Evolutionary conservation across 2,329 filamentous ascomycete genomes (phyloP), one percentile per base, ranked within the genome.

Genomic region (Penicillium sp.): DNA sequence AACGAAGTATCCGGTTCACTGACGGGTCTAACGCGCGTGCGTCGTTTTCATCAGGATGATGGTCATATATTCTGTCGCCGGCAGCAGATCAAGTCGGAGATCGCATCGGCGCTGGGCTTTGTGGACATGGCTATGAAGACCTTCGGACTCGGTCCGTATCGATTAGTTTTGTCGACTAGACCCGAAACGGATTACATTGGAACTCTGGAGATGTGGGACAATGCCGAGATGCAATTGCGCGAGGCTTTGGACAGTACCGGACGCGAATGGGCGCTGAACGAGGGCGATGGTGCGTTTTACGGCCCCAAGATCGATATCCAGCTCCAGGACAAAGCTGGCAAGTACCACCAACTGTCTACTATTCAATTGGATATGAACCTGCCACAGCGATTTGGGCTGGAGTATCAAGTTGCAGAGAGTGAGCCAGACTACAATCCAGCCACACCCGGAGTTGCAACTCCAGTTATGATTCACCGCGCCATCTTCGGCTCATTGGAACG

Each of bases 271-370:
- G 82, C 81, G 2, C 64, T 93, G 55, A 93, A 92, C 60, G 82
- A 88, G 65, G 90, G 90, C 11, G 91, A 95, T 58, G 91, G 92
- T 14, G 91, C 91, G 4, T 96, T 96, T 69, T 96, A 96, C 67
- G 91, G 92, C 0, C 91, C 92, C 32, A 96, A 96, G 76, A 96
- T 96, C 61, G 91, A 96, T 68, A 89, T 96, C 43, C 85, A 95
- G 38, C 75, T 96, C 44, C 85, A 83, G 58, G 91, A 95, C 69
- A 87, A 88, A 1, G 84, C 90, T 66, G 90, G 89, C 8, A 95
- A 93, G 69, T 89, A 92, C 66, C 91, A 95, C 69, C 91, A 96
- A 70, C 90, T 92, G 3, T 92, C 90, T 3, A 95, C 91, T 0
- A 88, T 96, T 49, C 91, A 96, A 76, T 83, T 96, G 29, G 91